Conservation (phyloP, 2,329 filamentous ascomycete species). For the Aspergillus versicolor region DNA sequence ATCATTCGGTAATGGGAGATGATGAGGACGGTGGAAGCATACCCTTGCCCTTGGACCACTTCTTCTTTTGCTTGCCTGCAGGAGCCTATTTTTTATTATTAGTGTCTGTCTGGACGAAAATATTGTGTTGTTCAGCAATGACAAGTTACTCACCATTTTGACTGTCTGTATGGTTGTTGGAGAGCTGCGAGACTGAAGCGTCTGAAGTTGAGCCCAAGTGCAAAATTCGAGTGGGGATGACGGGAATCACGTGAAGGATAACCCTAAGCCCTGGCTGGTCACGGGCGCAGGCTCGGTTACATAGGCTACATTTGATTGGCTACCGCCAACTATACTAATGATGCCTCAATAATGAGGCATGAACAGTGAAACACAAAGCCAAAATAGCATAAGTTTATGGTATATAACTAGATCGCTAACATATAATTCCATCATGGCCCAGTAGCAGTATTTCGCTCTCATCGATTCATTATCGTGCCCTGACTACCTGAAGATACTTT, state of each 20-base stretch:
- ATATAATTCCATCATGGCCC: background rate
- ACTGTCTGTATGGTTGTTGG: slow-evolving; percentile 36
- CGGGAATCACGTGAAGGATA: slow-evolving; percentile 19
- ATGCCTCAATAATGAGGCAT: slow-evolving; percentile 6
- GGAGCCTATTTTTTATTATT: slow-evolving; percentile 39
- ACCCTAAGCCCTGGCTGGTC: slow-evolving; percentile 35
- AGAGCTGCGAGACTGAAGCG: slow-evolving; percentile 26
- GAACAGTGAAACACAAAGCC: background rate
- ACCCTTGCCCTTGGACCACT: slow-evolving; percentile 60
- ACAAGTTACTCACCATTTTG: slow-evolving; percentile 37
- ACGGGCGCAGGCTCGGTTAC: slow-evolving; percentile 18
- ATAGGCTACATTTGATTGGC: slow-evolving; percentile 14
- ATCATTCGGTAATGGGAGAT: slow-evolving; percentile 14
- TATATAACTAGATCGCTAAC: background rate
- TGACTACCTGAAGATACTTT: slow-evolving; percentile 18
- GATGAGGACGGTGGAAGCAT: slow-evolving; percentile 29
- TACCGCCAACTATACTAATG: background rate
- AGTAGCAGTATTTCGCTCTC: background rate
- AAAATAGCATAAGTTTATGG: background rate
- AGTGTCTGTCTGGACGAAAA: slow-evolving; percentile 3
- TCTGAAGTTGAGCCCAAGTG: slow-evolving; percentile 30
- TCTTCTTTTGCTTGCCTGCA: slow-evolving; percentile 57
- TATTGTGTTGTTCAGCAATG: background rate
- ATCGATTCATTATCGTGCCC: slow-evolving; percentile 21
- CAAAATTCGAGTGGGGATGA: slow-evolving; percentile 42